Percentiles rank a stretch among this genome's conserved stretches.
These are phyloP conservation scores for Mycena alexandri DNA, from an alignment of 768 basidiomycete genomes.

Conservation along the genomic window DNA sequence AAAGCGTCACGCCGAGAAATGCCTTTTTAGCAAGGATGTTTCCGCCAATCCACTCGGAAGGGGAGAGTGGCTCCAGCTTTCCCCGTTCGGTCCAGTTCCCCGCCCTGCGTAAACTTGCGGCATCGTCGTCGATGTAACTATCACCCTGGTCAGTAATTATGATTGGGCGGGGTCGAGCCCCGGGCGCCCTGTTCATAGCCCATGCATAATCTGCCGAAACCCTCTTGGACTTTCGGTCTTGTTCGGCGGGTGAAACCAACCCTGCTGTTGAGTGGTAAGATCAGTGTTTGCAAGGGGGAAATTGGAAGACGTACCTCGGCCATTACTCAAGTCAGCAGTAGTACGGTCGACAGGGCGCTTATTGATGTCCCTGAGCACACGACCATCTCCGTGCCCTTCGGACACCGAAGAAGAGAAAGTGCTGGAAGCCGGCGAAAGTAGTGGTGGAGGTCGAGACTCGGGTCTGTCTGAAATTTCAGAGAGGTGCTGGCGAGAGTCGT, in stretches of 20 bases:
- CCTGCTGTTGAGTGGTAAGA: conserved; percentile 21
- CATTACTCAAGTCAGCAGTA: conserved; percentile 11
- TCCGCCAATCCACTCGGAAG: conserved; percentile 35
- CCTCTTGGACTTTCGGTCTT: conserved; percentile 2
- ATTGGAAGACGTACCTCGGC: conserved; percentile 19
- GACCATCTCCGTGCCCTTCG: conserved; percentile 21
- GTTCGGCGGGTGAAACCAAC: conserved; percentile 4
- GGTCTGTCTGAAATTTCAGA: conserved; percentile 11
- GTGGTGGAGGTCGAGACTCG: conserved; percentile 1
- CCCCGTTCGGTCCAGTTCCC: conserved; percentile 17
- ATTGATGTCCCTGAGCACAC: background rate
- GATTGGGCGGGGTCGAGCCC: conserved; percentile 24
- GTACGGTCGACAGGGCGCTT: conserved; percentile 1
- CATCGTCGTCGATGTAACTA: conserved; percentile 5
- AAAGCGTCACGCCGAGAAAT: conserved; percentile 1
- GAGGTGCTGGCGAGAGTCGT: conserved; percentile 19
- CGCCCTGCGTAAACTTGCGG: conserved; percentile 13
- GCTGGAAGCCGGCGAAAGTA: conserved; percentile 29
- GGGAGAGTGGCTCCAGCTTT: conserved; percentile 22
- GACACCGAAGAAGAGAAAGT: conserved; percentile 24
- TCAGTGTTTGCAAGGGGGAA: background rate
- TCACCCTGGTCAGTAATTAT: conserved; percentile 22
- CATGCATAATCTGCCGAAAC: conserved; percentile 10
- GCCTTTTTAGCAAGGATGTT: conserved; percentile 10
- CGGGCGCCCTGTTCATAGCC: conserved; percentile 8